Conservation (phyloP, 768 basidiomycete species). For the Nidularia sp. region DNA sequence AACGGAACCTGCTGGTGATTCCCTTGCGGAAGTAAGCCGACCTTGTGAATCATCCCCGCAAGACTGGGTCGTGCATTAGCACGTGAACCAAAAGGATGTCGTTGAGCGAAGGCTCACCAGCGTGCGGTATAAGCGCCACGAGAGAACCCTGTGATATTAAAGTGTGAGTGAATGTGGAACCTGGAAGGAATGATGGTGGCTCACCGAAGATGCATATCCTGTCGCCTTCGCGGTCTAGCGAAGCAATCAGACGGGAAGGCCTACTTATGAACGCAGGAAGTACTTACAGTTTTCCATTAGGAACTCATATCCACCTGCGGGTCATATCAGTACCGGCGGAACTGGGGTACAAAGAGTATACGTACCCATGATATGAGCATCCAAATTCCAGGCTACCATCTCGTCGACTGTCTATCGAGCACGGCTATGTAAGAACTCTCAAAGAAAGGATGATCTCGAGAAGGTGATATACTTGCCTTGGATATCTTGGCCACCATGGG, state of each 20-base stretch:
- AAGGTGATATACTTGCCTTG: slow-evolving; percentile 21
- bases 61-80: slow-evolving; percentile 18
- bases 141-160: slow-evolving; percentile 36
- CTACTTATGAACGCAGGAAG: background rate
- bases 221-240: slow-evolving; percentile 40
- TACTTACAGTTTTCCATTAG: slow-evolving; percentile 54
- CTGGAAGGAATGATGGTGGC: background rate
- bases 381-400: slow-evolving; percentile 43
- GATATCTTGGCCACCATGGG: slow-evolving; percentile 38
- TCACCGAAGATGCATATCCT: slow-evolving; percentile 57
- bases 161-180: background rate
- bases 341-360: background rate
- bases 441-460: background rate
- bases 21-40: slow-evolving; percentile 36
- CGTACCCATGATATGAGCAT: slow-evolving; percentile 48
- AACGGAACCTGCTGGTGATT: slow-evolving; percentile 53
- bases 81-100: background rate
- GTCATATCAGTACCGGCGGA: too few species aligned
- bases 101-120: slow-evolving; percentile 13
- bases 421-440: background rate
- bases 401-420: slow-evolving; percentile 31
- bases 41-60: slow-evolving; percentile 55
- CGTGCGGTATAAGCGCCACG: slow-evolving; percentile 55
- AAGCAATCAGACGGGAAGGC: background rate
- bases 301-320: slow-evolving; percentile 49